These are phyloP conservation scores for Citrus inodora DNA, from an alignment of 345 rosid species.

Conservation along the genomic window DNA sequence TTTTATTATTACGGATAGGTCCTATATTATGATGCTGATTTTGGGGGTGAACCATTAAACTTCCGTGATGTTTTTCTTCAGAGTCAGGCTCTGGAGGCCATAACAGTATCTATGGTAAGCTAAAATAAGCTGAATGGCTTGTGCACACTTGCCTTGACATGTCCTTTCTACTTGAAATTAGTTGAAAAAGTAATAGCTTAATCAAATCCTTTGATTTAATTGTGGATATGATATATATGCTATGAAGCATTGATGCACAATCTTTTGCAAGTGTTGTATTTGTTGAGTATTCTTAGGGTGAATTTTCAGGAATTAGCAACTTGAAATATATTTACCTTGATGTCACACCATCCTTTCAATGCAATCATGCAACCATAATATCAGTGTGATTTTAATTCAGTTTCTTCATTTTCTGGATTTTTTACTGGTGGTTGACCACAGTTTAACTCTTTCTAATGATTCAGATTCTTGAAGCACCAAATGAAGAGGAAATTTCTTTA, in stretches of 20 bases:
- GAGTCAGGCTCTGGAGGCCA: constrained; percentile 96
- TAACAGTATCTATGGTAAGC: constrained; percentile 76
- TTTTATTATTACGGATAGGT: constrained; percentile 42
- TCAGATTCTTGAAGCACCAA: constrained; percentile 97
- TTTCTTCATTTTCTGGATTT: constrained; percentile 13
- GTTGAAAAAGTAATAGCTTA: not conserved
- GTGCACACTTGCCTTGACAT: not conserved
- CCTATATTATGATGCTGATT: constrained; percentile 75
- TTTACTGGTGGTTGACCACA: constrained; percentile 15
- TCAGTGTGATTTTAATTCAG: not conserved
- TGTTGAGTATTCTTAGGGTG: not conserved
- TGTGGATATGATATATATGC: not conserved
- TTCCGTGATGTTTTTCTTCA: constrained; percentile 91
- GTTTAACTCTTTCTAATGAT: constrained; percentile 25
- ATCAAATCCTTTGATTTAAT: not conserved
- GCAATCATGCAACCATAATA: not conserved
- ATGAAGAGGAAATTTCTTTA: constrained; percentile 81
- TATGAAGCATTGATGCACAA: not conserved
- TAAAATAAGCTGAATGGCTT: constrained; percentile 8
- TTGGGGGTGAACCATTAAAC: constrained; percentile 76
- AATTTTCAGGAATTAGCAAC: not conserved
- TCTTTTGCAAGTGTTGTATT: constrained; percentile 6
- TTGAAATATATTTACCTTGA: not conserved
- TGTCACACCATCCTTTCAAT: not conserved
- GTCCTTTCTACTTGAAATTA: not conserved